A percentile compares a stretch with the other conserved stretches of the same genome.
These are phyloP conservation scores for Glomus cerebriforme DNA, from an alignment of 192 early-diverging fungal species.

Conservation along the genomic window DNA sequence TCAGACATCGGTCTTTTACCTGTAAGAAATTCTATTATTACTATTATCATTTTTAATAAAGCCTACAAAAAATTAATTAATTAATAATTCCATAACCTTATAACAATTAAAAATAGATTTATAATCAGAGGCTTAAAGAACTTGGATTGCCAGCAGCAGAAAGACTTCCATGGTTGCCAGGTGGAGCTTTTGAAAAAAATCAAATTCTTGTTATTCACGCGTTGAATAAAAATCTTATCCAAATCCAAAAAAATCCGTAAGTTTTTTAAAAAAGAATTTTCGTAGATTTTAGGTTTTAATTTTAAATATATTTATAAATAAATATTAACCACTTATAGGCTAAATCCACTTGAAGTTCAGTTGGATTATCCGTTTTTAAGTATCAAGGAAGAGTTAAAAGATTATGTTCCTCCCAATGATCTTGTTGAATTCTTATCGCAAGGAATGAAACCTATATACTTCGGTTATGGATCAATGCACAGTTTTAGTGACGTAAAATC, in stretches of 20 bases:
- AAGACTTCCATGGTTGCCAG: constrained; percentile 1
- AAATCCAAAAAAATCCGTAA: background rate
- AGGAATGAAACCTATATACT: constrained; percentile 9
- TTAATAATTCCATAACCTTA: background rate
- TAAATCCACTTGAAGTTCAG: background rate
- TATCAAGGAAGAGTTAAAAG: background rate
- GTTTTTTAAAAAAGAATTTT: background rate
- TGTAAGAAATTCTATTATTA: background rate
- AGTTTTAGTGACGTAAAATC: background rate
- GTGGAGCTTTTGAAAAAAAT: background rate
- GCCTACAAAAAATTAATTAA: background rate
- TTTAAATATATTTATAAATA: background rate
- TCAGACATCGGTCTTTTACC: background rate
- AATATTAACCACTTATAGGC: background rate
- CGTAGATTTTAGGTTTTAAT: background rate
- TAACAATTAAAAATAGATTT: background rate
- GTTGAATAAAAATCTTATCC: background rate
- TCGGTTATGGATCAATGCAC: constrained; percentile 15
- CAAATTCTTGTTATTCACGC: background rate
- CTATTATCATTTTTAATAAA: background rate
- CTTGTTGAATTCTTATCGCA: background rate
- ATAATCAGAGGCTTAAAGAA: constrained; percentile 15
- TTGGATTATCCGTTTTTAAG: constrained; percentile 7
- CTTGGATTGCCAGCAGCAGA: background rate
- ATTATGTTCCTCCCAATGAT: background rate